These are phyloP conservation scores for Acer saccharum DNA, from an alignment of 345 rosid species.

Conservation along the genomic window DNA sequence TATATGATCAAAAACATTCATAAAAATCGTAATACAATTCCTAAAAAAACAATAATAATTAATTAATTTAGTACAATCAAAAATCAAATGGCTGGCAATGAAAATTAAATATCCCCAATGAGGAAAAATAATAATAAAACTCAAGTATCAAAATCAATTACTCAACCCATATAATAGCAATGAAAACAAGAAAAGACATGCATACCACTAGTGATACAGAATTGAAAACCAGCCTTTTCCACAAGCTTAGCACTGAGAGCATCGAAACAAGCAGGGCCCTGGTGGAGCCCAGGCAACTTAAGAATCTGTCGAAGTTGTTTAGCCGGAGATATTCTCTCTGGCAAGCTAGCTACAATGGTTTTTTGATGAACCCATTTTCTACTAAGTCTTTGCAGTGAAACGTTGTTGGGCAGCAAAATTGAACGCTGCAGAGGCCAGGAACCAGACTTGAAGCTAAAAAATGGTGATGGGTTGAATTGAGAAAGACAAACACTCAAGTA, in stretches of 20 bases:
- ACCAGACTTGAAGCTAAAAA: background rate
- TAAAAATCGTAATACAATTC: background rate
- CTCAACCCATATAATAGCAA: background rate
- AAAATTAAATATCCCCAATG: no score
- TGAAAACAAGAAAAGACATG: background rate
- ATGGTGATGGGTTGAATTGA: background rate
- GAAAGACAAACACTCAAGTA: background rate
- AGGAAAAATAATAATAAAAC: background rate
- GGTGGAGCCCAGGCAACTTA: constrained; percentile 75
- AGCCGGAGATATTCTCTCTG: constrained; percentile 28
- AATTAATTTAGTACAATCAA: background rate
- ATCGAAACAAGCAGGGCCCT: constrained; percentile 95
- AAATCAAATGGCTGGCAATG: no score
- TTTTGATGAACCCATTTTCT: constrained; percentile 5
- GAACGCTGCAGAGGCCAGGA: background rate
- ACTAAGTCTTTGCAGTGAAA: background rate
- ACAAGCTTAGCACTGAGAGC: constrained; percentile 90
- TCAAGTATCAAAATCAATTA: background rate
- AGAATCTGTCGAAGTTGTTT: constrained; percentile 58
- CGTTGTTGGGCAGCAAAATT: background rate
- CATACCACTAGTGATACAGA: constrained; percentile 78
- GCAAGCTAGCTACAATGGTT: constrained; percentile 15
- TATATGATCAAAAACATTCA: background rate
- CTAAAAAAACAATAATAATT: no score
- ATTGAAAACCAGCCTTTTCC: constrained; percentile 73